Evolutionary conservation across 2,329 filamentous ascomycete genomes (phyloP), one percentile per base, ranked within the genome.

Genomic region (Truncatella angustata): DNA sequence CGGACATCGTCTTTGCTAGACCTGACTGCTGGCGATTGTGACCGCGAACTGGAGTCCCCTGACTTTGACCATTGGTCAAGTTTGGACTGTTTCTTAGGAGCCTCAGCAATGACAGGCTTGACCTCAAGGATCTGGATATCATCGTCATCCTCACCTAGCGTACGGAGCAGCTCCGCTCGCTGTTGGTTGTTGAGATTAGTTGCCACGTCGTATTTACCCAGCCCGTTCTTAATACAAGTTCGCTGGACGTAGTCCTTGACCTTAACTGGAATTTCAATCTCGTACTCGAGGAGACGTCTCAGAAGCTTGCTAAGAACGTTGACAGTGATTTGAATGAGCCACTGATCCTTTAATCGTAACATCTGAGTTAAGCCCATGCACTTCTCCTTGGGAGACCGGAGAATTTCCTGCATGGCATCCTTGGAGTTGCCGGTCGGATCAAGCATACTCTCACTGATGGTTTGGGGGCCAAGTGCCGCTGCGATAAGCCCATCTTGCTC

Each of bases 331-430:
- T 81, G 85, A 32, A 94, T 86, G 6, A 99, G 80, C 70, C 91
- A 97, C 51, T 85, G 80, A 67, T 99, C 94, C 56, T 93, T 88
- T 4, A 99, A 79, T 52, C 94, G 85, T 50, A 99, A 81, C 91
- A 96, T 96, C 66, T 88, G 90, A 34, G 88, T 86, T 70, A 96
- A 86, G 14, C 84, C 84, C 66, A 87, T 81, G 10, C 89, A 75
- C 48, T 72, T 80, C 47, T 70, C 70, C 4, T 82, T 83, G 2
- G 89, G 87, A 12, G 83, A 76, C 48, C 85, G 78, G 16, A 93
- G 73, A 26, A 91, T 77, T 49, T 60, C 62, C 49, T 64, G 71
- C 69, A 76, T 73, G 24, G 65, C 66, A 52, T 58, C 46, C 44
- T 59, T 63, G 26, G 57, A 59, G n/a, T 56, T 54, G 62, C 71